Base-by-base conservation (phyloP, 768 basidiomycete genomes). In the Pleurotus platypus region DNA sequence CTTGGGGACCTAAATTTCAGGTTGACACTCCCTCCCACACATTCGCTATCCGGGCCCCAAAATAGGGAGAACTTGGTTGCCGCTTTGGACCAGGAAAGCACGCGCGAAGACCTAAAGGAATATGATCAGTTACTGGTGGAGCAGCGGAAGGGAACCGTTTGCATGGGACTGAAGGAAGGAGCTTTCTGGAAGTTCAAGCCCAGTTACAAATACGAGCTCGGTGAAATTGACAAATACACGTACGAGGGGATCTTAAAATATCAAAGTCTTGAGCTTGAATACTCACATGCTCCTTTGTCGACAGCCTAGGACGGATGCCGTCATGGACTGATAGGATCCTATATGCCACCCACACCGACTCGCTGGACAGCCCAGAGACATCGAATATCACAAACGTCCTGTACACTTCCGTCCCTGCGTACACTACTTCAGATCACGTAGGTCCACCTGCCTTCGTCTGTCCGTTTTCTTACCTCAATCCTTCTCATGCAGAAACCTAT, bases 1-100 rank as follows among this genome's bases (percentile, higher is more conserved):
- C 79, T 97, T 35, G 96, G 96, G 5, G 95, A 98, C 71, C 81
- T 97, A 60, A 98, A 98, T 71, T 97, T 94, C 70, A 85, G 94
- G 13, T 70, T 98, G 13, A 75, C 79, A n/a, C 63, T 88, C 13
- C 86, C 90, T 0, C 60, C 78, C 46, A 71, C 78, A 20, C 80
- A 86, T 65, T 72, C 81, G 22, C 73, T 84, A 20, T 70, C 69
- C 24, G 63, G 65, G 20, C 61, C 66, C 54, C 65, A 63, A 9
- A 68, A 70, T 9, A 62, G 63, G 24, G 26, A 15, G 3, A 69
- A 76, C 27, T 72, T 83, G 56, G 67, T 71, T 39, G 71, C 78
- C 20, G 70, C 75, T 27, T 67, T 86, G 30, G 71, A 75, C 8
- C 70, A 80, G 20, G 80, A 84, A 54, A 77, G 68, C 38, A 75